Conservation (phyloP, 495 filamentous ascomycete species). For the Podospora conica region DNA sequence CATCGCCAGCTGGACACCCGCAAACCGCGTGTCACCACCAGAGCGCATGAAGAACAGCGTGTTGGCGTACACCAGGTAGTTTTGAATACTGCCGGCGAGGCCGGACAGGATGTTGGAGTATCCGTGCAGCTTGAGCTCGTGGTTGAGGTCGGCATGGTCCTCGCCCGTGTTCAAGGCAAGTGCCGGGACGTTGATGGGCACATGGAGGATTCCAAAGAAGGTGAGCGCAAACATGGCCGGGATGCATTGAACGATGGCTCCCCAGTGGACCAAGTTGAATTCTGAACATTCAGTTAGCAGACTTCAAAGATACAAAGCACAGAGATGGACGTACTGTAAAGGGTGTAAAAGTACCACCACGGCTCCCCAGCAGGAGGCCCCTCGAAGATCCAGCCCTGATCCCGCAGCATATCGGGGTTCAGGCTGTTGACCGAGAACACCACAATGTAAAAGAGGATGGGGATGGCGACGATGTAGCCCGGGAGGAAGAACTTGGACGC, state of each 20-base stretch:
- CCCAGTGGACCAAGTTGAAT: conserved; percentile 52
- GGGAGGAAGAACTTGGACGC: conserved; percentile 78
- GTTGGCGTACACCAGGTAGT: conserved; percentile 96
- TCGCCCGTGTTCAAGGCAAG: conserved; percentile 82
- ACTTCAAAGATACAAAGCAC: not conserved
- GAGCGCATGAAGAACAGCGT: conserved; percentile 90
- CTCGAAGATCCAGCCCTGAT: conserved; percentile 83
- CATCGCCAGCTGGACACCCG: conserved; percentile 76
- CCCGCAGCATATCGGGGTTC: conserved; percentile 54
- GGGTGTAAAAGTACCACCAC: conserved; percentile 94
- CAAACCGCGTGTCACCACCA: conserved; percentile 78
- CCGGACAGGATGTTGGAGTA: conserved; percentile 90
- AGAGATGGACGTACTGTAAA: conserved; percentile 64
- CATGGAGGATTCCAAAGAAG: conserved; percentile 94
- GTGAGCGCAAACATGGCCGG: conserved; percentile 97
- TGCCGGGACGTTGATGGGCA: conserved; percentile 95
- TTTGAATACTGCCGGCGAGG: conserved; percentile 82
- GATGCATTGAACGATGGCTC: conserved; percentile 68
- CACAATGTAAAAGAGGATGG: conserved; percentile 74
- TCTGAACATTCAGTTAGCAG: conserved; percentile 9
- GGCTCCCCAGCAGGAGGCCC: conserved; percentile 76
- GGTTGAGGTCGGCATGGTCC: conserved; percentile 83
- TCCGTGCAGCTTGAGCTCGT: conserved; percentile 88
- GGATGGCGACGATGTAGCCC: conserved; percentile 77
- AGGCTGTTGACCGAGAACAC: conserved; percentile 59